Evolutionary conservation across 257 asterid genomes (phyloP).

Genomic region (Gynochthodes officinalis): DNA sequence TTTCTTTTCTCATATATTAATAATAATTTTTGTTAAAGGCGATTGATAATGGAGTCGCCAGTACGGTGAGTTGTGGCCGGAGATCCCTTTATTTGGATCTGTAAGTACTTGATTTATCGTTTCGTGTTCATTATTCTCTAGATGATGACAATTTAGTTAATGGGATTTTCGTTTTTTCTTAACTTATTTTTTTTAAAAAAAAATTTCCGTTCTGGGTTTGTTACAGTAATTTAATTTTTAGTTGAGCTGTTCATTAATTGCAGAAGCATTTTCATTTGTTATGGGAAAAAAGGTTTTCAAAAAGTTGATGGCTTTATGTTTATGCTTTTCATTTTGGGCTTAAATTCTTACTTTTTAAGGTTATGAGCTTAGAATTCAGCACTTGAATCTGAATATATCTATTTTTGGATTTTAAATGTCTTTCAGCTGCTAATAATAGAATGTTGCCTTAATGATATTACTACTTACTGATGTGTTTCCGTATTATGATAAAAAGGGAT

Average conservation of each 20-base stretch:
- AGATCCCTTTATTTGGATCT: conserved; percentile 32
- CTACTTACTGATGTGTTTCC: not conserved
- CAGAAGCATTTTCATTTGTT: no score
- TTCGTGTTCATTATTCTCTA: not conserved
- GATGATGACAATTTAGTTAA: not conserved
- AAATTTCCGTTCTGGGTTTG: not conserved
- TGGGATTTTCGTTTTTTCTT: not conserved
- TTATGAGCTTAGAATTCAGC: no score
- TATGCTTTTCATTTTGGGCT: no score
- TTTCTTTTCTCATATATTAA: not conserved
- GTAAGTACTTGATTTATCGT: conserved; percentile 16
- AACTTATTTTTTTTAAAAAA: no score
- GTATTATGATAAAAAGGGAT: not conserved
- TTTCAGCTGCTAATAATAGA: not conserved
- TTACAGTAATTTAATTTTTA: not conserved
- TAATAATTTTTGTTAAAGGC: not conserved
- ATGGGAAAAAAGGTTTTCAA: no score
- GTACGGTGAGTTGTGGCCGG: conserved; percentile 34
- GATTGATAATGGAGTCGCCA: conserved; percentile 21
- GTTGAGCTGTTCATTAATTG: no score
- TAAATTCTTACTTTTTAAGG: no score
- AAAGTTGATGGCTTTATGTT: no score
- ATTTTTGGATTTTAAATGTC: not conserved
- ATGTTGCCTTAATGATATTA: not conserved
- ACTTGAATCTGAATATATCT: no score